Percentiles rank a stretch among this genome's conserved stretches.
These are phyloP conservation scores for Zizania latifolia DNA, from an alignment of 176 grass and related monocot species.

Conservation along the genomic window DNA sequence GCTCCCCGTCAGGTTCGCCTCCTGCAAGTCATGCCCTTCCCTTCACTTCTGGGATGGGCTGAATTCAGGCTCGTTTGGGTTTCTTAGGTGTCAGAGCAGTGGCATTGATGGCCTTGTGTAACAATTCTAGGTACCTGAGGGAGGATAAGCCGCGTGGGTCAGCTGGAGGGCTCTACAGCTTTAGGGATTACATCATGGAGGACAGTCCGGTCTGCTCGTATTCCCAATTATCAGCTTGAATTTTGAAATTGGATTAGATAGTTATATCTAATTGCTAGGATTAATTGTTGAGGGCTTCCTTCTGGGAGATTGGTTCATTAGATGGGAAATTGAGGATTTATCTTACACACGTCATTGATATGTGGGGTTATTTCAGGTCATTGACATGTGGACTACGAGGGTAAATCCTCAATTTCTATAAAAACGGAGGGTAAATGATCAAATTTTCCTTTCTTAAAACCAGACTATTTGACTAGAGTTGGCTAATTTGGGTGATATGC, in stretches of 20 bases:
- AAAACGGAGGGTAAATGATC: too few species aligned
- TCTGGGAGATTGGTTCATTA: too few species aligned
- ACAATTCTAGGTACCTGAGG: slow-evolving; percentile 67
- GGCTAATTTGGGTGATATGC: not conserved
- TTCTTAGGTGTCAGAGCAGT: not conserved
- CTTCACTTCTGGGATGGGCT: not conserved
- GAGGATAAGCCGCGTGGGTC: slow-evolving; percentile 98
- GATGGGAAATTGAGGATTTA: too few species aligned
- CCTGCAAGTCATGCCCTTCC: not conserved
- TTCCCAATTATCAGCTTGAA: not conserved
- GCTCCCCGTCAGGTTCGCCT: slow-evolving; percentile 72
- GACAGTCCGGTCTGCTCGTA: slow-evolving; percentile 60
- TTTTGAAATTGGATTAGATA: slow-evolving; percentile 1
- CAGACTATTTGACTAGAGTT: not conserved
- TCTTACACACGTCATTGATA: too few species aligned
- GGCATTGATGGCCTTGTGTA: not conserved
- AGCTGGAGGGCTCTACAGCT: slow-evolving; percentile 93
- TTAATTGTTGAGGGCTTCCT: not conserved
- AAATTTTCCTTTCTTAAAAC: not conserved
- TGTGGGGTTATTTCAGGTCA: too few species aligned
- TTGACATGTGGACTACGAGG: too few species aligned
- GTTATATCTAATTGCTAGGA: not conserved
- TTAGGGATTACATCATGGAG: slow-evolving; percentile 93
- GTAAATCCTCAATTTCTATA: too few species aligned
- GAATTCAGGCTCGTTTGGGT: not conserved